Percentiles rank a stretch among this genome's conserved stretches.
phyloP scores from a whole-genome alignment of 2,329 filamentous ascomycete species.

The Microcyclospora pomicola region DNA sequence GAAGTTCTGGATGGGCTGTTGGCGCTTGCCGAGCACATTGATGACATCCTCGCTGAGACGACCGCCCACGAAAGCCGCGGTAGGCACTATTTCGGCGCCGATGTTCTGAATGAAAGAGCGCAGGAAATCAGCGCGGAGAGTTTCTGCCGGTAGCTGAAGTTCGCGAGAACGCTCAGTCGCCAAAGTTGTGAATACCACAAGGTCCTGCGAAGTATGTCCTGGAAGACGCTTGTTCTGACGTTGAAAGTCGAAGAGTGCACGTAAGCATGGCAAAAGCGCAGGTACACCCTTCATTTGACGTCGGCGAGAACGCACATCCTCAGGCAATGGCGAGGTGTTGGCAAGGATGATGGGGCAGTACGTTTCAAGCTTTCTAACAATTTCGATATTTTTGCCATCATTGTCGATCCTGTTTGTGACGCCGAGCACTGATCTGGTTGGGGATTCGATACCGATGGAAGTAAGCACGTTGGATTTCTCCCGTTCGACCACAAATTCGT shows the following conservation, averaged over 20 bases:
- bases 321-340: slow-evolving; percentile 56
- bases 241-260: slow-evolving; percentile 82
- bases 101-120: slow-evolving; percentile 78
- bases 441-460: slow-evolving; percentile 45
- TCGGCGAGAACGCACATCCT: slow-evolving; percentile 54
- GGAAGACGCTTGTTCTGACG: slow-evolving; percentile 28
- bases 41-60: slow-evolving; percentile 92
- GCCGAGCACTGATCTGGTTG: slow-evolving; percentile 61
- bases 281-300: slow-evolving; percentile 63
- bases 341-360: slow-evolving; percentile 84
- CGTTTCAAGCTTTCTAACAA: slow-evolving; percentile 80
- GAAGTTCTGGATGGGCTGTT: slow-evolving; percentile 94
- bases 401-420: slow-evolving; percentile 52
- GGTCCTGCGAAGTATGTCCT: slow-evolving; percentile 45
- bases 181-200: slow-evolving; percentile 62
- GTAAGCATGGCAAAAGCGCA: slow-evolving; percentile 69
- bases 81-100: slow-evolving; percentile 69
- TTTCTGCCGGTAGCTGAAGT: slow-evolving; percentile 33
- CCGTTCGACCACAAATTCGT: slow-evolving; percentile 80
- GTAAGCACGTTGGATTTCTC: slow-evolving; percentile 61
- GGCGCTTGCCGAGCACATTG: slow-evolving; percentile 78
- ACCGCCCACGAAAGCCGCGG: slow-evolving; percentile 78
- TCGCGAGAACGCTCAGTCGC: slow-evolving; percentile 67
- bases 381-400: slow-evolving; percentile 56
- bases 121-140: slow-evolving; percentile 47